Evolutionary conservation across 345 rosid species (phyloP).

Genomic region (Salix brachista): DNA sequence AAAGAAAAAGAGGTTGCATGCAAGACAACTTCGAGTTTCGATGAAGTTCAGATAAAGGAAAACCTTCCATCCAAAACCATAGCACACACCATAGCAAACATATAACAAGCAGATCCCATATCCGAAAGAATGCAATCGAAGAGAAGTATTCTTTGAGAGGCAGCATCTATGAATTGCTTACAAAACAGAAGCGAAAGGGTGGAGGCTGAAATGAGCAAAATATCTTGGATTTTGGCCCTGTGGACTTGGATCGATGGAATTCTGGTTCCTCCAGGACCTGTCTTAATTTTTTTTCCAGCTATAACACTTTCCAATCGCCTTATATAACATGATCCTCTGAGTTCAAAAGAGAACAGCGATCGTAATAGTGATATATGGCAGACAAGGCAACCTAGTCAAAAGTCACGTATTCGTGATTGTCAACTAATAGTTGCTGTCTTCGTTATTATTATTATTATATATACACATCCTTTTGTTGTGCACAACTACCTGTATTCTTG

Average conservation of each 20-base stretch:
- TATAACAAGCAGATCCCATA: neutral
- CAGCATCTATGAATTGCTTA: neutral
- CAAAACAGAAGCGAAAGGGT: neutral
- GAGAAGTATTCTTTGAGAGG: neutral
- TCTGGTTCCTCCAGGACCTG: neutral
- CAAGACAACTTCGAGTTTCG: neutral
- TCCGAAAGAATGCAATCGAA: neutral
- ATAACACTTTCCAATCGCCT: neutral
- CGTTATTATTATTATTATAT: too few species aligned
- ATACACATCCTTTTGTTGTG: neutral
- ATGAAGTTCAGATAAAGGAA: neutral
- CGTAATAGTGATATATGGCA: neutral
- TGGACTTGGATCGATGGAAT: neutral
- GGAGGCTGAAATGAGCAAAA: neutral
- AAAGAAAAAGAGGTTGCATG: neutral
- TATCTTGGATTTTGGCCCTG: neutral
- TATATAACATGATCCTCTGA: neutral
- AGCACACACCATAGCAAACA: neutral
- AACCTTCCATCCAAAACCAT: neutral
- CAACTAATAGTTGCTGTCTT: too few species aligned
- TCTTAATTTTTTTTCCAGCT: neutral
- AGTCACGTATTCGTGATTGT: neutral
- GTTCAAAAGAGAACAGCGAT: too few species aligned
- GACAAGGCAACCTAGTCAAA: neutral
- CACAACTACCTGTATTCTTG: neutral